Conservation (phyloP, 1,139 yeast genomes). For the Taphrina communis region DNA sequence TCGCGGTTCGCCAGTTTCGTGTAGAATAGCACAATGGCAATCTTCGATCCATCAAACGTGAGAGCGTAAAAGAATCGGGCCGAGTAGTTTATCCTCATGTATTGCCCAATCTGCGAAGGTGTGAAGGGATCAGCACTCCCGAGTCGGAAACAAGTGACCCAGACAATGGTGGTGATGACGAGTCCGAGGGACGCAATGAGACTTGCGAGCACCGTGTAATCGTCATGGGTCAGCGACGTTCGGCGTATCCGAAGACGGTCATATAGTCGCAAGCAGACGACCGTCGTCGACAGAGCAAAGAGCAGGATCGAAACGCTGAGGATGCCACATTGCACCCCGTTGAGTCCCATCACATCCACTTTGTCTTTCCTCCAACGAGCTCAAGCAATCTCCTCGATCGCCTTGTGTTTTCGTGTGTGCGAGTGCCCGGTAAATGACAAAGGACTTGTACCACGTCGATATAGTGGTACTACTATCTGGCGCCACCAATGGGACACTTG, state of each 20-base stretch:
- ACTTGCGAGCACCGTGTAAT: conserved; percentile 18
- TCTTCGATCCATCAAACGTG: conserved; percentile 28
- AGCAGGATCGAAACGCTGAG: conserved; percentile 12
- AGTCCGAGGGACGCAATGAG: neutral
- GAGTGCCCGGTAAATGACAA: no score
- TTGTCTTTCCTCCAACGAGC: no score
- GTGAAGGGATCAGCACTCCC: conserved; percentile 12
- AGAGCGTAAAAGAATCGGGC: conserved; percentile 29
- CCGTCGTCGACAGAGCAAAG: conserved; percentile 18
- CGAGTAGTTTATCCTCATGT: conserved; percentile 18
- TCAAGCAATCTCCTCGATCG: no score
- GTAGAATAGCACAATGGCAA: conserved; percentile 34
- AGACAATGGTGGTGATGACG: conserved; percentile 25
- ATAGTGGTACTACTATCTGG: conserved; percentile 2
- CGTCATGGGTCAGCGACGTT: conserved; percentile 21
- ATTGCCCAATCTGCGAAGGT: conserved; percentile 3
- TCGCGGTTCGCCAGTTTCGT: conserved; percentile 16
- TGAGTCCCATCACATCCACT: conserved; percentile 25
- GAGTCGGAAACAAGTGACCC: conserved; percentile 24
- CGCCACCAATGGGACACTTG: neutral
- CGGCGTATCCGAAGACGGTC: conserved; percentile 5
- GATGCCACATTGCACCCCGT: conserved; percentile 17
- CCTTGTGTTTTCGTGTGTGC: no score
- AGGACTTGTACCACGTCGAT: neutral
- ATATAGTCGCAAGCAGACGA: conserved; percentile 31